A percentile compares a stretch with the other conserved stretches of the same genome.
phyloP scores from a whole-genome alignment of 83 land plant species.

The Diphasiastrum complanatum region DNA sequence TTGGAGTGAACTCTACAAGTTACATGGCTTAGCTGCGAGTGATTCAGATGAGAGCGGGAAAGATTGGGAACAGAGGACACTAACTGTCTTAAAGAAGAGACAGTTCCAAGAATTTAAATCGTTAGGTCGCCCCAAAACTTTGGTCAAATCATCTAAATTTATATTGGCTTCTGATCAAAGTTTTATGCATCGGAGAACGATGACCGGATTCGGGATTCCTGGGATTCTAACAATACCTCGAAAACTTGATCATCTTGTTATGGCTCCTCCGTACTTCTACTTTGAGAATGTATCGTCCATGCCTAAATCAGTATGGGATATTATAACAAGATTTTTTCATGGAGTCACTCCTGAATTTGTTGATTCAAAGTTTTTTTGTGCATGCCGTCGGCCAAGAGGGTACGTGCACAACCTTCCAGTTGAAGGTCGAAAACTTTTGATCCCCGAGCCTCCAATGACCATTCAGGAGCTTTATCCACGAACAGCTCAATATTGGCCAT shows the following conservation, averaged over 20 bases:
- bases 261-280: constrained; percentile 57
- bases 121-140: too few species aligned
- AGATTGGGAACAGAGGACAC: too few species aligned
- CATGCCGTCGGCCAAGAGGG: constrained; percentile 55
- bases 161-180: too few species aligned
- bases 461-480: constrained; percentile 60
- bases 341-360: constrained; percentile 56
- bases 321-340: constrained; percentile 47
- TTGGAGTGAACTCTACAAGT: too few species aligned
- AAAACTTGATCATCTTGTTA: constrained; percentile 2
- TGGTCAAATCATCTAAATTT: too few species aligned
- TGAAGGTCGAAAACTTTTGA: constrained; percentile 37
- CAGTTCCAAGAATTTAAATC: too few species aligned
- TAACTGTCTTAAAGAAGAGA: too few species aligned
- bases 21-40: too few species aligned
- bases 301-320: constrained; percentile 46
- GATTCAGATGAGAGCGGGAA: too few species aligned
- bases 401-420: constrained; percentile 84
- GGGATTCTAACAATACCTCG: constrained; percentile 4
- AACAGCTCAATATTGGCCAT: constrained; percentile 62
- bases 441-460: constrained; percentile 49
- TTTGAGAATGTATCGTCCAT: constrained; percentile 65
- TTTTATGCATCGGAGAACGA: not conserved
- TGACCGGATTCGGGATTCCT: constrained; percentile 28
- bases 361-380: constrained; percentile 52